phyloP scores from a whole-genome alignment of 768 basidiomycete genomes.

The Termitomyces sp. region DNA sequence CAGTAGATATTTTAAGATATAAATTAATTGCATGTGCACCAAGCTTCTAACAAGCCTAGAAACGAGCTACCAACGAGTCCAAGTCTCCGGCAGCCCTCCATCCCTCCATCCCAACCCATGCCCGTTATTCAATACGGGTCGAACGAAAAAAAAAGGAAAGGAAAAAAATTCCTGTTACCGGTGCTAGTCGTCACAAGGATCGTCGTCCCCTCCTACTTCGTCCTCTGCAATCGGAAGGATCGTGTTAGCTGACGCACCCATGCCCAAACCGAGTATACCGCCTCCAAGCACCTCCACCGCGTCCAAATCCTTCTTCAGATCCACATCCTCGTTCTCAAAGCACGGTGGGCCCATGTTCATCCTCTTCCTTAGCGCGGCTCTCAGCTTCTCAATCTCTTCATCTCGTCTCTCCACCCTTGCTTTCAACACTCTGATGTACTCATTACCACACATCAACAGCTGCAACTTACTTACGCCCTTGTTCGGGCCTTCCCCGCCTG shows the following conservation, averaged over 20 bases:
- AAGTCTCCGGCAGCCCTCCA: neutral
- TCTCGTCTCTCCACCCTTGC: conserved; percentile 76
- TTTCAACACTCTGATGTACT: conserved; percentile 75
- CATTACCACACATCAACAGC: conserved; percentile 85
- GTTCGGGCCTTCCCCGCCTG: conserved; percentile 87
- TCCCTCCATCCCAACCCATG: neutral
- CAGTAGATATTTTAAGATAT: conserved; percentile 6
- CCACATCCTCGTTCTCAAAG: conserved; percentile 31
- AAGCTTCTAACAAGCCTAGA: neutral
- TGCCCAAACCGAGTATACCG: conserved; percentile 9
- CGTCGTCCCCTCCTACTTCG: conserved; percentile 9
- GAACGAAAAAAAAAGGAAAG: neutral
- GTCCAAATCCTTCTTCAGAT: conserved; percentile 58
- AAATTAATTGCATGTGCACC: conserved; percentile 8
- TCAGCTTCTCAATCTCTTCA: conserved; percentile 62
- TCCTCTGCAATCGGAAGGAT: conserved; percentile 11
- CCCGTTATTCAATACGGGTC: neutral
- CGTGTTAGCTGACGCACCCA: neutral
- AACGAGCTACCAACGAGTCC: neutral
- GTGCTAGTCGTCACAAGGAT: conserved; percentile 8
- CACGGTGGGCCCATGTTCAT: conserved; percentile 36
- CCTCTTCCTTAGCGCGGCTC: conserved; percentile 56
- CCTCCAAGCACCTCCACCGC: conserved; percentile 34
- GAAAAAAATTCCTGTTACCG: neutral
- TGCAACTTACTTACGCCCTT: conserved; percentile 93